Percentiles rank a stretch among this genome's conserved stretches.
These are phyloP conservation scores for Mallotus japonicus DNA, from an alignment of 441 rosid genomes.

Conservation along the genomic window DNA sequence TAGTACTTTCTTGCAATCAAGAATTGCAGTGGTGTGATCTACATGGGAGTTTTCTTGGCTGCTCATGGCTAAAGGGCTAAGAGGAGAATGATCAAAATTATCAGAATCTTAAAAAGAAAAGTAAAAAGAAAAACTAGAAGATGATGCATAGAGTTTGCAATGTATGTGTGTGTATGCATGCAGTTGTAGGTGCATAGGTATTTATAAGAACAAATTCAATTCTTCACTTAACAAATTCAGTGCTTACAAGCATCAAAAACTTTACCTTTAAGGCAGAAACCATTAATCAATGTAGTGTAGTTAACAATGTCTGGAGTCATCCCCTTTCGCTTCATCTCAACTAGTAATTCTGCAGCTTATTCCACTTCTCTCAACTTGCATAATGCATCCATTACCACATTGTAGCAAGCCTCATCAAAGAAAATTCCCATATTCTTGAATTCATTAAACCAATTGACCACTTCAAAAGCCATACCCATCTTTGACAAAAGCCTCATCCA, in stretches of 20 bases:
- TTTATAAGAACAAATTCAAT: too few relatives aligned
- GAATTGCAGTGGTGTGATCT: too few relatives aligned
- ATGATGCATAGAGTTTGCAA: too few relatives aligned
- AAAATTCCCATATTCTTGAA: conserved; percentile 38
- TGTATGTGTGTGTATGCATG: too few relatives aligned
- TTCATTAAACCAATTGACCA: conserved; percentile 37
- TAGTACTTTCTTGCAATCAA: too few relatives aligned
- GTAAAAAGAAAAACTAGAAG: too few relatives aligned
- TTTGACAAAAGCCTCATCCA: conserved; percentile 44
- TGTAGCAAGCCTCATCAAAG: conserved; percentile 59
- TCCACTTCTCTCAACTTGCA: conserved; percentile 61
- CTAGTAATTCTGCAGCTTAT: conserved; percentile 45
- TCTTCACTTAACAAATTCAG: too few relatives aligned
- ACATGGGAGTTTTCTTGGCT: too few relatives aligned
- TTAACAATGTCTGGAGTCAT: conserved; percentile 51
- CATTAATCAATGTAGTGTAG: conserved; percentile 66
- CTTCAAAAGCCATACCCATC: conserved; percentile 41
- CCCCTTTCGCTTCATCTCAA: conserved; percentile 53
- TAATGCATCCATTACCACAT: conserved; percentile 48
- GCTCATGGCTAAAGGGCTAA: too few relatives aligned
- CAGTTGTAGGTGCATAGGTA: too few relatives aligned
- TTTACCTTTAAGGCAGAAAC: conserved; percentile 52
- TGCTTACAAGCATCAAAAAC: conserved; percentile 38
- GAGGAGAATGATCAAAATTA: too few relatives aligned
- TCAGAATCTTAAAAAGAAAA: too few relatives aligned